Conservation (phyloP, 2,329 filamentous ascomycete genomes). For the Colletotrichum noveboracense region DNA sequence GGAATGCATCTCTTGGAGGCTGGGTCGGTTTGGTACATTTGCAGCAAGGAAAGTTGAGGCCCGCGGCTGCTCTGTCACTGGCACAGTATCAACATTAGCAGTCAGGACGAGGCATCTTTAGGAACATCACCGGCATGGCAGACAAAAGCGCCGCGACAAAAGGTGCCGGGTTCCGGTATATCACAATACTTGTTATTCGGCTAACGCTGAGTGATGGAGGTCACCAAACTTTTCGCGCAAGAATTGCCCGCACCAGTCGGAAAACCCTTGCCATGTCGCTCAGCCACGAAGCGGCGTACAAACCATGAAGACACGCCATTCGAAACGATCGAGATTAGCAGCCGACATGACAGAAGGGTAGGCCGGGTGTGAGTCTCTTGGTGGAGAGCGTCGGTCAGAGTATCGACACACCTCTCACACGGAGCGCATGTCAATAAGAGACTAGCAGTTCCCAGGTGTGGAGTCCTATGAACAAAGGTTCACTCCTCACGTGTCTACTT, state of each 20-base stretch:
- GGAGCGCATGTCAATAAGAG: neutral
- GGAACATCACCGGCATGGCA: neutral
- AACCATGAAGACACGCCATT: neutral
- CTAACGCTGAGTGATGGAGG: neutral
- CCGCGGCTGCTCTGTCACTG: neutral
- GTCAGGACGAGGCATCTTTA: rapidly evolving
- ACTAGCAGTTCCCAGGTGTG: neutral
- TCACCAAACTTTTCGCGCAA: neutral
- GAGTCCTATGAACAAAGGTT: neutral
- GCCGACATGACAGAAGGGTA: neutral
- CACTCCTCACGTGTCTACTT: neutral
- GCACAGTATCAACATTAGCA: neutral
- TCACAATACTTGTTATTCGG: neutral
- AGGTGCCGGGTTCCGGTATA: neutral
- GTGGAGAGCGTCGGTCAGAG: neutral
- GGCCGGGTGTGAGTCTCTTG: neutral
- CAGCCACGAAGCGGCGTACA: neutral
- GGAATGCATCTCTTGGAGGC: neutral
- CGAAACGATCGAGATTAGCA: neutral
- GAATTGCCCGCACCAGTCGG: neutral
- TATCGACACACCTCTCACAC: neutral
- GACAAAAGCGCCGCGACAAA: neutral
- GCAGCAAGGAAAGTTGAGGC: neutral
- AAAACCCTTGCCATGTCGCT: neutral
- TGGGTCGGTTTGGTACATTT: neutral